These are phyloP conservation scores for Beauveria australis DNA, from an alignment of 2,329 filamentous ascomycete genomes.

Conservation along the genomic window DNA sequence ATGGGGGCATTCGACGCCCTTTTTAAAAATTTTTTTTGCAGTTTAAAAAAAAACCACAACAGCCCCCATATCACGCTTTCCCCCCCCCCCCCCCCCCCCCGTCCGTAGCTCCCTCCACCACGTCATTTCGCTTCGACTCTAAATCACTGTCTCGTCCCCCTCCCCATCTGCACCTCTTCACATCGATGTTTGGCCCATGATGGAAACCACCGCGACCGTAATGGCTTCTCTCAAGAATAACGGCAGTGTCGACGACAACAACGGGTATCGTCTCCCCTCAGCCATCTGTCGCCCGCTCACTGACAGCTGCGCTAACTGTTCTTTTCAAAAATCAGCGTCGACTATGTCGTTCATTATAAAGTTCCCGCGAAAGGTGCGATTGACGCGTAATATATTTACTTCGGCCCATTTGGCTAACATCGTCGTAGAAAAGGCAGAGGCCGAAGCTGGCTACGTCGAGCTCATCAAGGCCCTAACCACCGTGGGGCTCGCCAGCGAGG, in stretches of 20 bases:
- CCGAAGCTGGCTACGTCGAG: conserved; percentile 67
- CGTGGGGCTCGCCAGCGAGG: conserved; percentile 81
- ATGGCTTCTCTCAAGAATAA: conserved; percentile 1
- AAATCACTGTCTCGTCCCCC: neutral
- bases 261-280: neutral
- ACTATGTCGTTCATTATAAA: conserved; percentile 80
- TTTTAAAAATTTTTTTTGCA: too few species aligned
- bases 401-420: neutral
- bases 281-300: neutral
- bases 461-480: conserved; percentile 66
- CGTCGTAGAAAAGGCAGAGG: conserved; percentile 54
- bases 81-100: too few species aligned
- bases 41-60: too few species aligned
- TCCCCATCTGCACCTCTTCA: neutral
- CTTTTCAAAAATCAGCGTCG: conserved; percentile 46
- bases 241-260: conserved; percentile 10
- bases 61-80: too few species aligned
- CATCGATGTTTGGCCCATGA: neutral
- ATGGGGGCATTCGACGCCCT: too few species aligned
- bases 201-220: neutral
- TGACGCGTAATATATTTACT: conserved; percentile 4
- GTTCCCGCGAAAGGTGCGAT: conserved; percentile 57
- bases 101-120: neutral
- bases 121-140: neutral
- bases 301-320: conserved; percentile 9